These are phyloP conservation scores for Diaporthe amygdali DNA, from an alignment of 2,329 filamentous ascomycete genomes.

Conservation along the genomic window DNA sequence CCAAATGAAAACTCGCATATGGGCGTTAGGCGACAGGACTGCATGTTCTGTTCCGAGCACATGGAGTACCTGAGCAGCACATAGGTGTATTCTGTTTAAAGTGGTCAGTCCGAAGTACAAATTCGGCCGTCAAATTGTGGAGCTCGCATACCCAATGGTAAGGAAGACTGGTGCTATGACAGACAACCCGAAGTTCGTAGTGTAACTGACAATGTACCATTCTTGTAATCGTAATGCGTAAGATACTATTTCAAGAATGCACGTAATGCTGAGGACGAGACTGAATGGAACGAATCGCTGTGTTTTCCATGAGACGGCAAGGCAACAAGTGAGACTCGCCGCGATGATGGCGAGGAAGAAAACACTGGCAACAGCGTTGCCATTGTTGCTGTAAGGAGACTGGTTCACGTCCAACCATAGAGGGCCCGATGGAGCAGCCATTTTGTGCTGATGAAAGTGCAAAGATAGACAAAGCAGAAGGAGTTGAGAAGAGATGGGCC, in stretches of 20 bases:
- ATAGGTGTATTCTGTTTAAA: constrained; percentile 34
- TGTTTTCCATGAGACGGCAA: constrained; percentile 16
- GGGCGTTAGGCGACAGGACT: constrained; percentile 30
- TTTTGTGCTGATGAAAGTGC: not conserved
- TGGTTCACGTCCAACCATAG: constrained; percentile 22
- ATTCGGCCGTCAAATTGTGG: not conserved
- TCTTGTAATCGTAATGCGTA: constrained; percentile 18
- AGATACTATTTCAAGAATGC: constrained; percentile 14
- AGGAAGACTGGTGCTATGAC: constrained; percentile 36
- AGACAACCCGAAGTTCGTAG: constrained; percentile 20
- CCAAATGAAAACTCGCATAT: constrained; percentile 33
- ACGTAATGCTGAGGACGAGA: constrained; percentile 18
- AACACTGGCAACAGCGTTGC: constrained; percentile 4
- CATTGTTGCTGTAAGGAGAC: constrained; percentile 22
- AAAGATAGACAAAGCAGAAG: not conserved
- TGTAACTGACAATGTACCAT: constrained; percentile 17
- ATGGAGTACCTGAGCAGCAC: constrained; percentile 31
- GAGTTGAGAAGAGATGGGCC: not conserved
- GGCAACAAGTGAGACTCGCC: constrained; percentile 13
- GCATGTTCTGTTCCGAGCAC: constrained; percentile 37
- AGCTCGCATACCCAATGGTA: constrained; percentile 32
- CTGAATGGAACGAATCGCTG: constrained; percentile 20
- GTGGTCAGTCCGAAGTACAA: not conserved
- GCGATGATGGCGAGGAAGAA: constrained; percentile 20
- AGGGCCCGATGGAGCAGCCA: constrained; percentile 13